Percentiles rank a stretch among this genome's conserved stretches.
These are phyloP conservation scores for Phytophthora palmivora DNA, from an alignment of 352 stramenopile genomes.

Conservation along the genomic window DNA sequence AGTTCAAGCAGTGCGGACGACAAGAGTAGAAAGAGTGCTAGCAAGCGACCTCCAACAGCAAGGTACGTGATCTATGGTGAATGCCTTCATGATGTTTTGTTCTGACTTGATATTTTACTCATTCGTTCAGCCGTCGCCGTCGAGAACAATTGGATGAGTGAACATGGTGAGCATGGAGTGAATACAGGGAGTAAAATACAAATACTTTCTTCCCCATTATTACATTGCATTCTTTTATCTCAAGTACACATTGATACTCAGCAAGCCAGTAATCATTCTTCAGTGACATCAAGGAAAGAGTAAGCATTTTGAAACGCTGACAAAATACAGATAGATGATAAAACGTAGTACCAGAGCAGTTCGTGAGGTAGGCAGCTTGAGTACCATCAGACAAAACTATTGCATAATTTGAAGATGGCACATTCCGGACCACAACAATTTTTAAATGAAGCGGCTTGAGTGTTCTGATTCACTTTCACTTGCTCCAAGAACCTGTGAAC, in stretches of 20 bases:
- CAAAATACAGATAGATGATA: background rate
- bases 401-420: slow-evolving; percentile 5
- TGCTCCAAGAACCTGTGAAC: too few species aligned
- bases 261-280: too few species aligned
- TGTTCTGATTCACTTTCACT: too few species aligned
- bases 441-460: too few species aligned
- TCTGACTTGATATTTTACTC: slow-evolving; percentile 6
- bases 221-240: too few species aligned
- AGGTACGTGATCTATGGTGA: slow-evolving; percentile 40
- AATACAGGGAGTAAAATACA: too few species aligned
- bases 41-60: slow-evolving; percentile 62
- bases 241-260: too few species aligned
- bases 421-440: too few species aligned
- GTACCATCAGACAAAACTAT: slow-evolving; percentile 3
- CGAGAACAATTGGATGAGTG: slow-evolving; percentile 33
- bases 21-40: slow-evolving; percentile 62
- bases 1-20: slow-evolving; percentile 17
- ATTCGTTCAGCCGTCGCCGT: slow-evolving; percentile 29
- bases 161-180: too few species aligned
- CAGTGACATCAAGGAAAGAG: too few species aligned
- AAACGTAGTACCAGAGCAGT: background rate
- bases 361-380: background rate
- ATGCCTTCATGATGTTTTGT: background rate
- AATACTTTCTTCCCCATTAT: too few species aligned
- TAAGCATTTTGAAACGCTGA: too few species aligned